A percentile compares a stretch with the other conserved stretches of the same genome.
Evolutionary conservation across 345 rosid genomes (phyloP).

Genomic region (Theobroma cacao): DNA sequence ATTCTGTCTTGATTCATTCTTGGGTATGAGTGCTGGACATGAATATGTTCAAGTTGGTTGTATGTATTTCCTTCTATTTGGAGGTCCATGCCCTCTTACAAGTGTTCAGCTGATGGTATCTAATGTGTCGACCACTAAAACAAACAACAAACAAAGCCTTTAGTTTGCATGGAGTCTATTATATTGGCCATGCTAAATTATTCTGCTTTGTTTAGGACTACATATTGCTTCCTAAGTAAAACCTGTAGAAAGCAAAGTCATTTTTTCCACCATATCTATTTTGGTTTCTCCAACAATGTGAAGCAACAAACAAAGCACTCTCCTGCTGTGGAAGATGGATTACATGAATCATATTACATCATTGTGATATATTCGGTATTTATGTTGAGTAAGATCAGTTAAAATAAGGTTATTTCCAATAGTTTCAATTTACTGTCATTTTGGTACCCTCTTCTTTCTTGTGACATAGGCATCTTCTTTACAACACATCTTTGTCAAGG

Average conservation of each 20-base stretch:
- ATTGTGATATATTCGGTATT: not conserved
- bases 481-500: not conserved
- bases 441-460: not conserved
- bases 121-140: not conserved
- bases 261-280: no score
- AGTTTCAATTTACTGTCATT: not conserved
- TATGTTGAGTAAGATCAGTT: not conserved
- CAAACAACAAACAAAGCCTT: not conserved
- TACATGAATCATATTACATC: not conserved
- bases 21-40: no score
- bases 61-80: not conserved
- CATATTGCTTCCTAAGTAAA: not conserved
- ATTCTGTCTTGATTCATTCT: no score
- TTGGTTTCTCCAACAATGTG: no score
- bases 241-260: not conserved
- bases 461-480: not conserved
- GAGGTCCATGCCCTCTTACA: not conserved
- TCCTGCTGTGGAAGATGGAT: not conserved
- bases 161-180: not conserved
- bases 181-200: not conserved
- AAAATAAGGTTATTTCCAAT: not conserved
- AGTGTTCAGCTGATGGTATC: not conserved
- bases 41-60: not conserved
- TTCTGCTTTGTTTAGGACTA: not conserved
- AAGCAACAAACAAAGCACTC: not conserved